These are phyloP conservation scores for Populus tremula DNA, from an alignment of 345 rosid genomes.

Conservation along the genomic window DNA sequence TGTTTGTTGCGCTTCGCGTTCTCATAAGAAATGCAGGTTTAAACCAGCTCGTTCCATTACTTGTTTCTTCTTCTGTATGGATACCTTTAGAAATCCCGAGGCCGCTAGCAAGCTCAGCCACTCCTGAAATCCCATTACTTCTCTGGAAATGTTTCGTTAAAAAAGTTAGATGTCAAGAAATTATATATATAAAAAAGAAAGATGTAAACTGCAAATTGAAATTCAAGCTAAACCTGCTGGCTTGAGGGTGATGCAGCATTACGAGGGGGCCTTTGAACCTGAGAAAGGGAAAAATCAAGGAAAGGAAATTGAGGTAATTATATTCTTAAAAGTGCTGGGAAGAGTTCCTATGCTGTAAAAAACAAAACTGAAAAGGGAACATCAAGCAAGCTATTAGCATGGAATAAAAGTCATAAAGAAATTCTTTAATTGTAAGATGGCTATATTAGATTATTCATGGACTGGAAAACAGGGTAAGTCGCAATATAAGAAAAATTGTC, in stretches of 20 bases:
- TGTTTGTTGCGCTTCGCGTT: conserved; percentile 38
- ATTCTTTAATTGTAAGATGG: not conserved
- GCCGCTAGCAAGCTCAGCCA: conserved; percentile 29
- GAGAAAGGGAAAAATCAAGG: conserved; percentile 6
- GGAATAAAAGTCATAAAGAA: not conserved
- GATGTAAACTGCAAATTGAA: not conserved
- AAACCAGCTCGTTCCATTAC: conserved; percentile 22
- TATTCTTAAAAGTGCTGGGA: not conserved
- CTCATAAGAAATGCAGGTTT: conserved; percentile 30
- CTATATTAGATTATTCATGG: not conserved
- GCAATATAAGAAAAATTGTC: not conserved
- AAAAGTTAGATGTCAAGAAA: conserved; percentile 3
- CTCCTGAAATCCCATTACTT: conserved; percentile 23
- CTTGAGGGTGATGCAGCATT: conserved; percentile 32
- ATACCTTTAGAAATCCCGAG: conserved; percentile 24
- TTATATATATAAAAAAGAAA: not conserved
- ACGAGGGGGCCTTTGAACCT: conserved; percentile 33
- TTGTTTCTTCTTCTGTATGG: conserved; percentile 20
- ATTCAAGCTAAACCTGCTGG: conserved; percentile 36
- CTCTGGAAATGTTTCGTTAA: conserved; percentile 40
- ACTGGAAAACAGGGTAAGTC: not conserved
- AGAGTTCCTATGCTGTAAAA: not conserved
- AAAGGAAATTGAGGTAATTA: not conserved
- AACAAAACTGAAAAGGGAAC: not conserved
- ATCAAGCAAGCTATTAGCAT: not conserved